Evolutionary conservation across 305 asterid genomes (phyloP).

Genomic region (Caryopteris hybrid): DNA sequence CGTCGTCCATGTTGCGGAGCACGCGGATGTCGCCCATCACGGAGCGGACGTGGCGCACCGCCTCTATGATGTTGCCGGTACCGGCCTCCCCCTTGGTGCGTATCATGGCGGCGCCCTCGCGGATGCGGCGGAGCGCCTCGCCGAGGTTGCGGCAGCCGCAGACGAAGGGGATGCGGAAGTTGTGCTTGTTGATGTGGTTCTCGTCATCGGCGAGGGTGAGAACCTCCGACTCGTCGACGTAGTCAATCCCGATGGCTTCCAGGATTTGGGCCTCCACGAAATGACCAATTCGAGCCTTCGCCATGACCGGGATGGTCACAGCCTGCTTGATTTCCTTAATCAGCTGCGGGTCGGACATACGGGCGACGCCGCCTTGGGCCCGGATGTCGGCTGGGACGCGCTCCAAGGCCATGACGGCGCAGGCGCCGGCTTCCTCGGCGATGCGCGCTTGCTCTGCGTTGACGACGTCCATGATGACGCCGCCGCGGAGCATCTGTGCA

Average conservation of each 20-base stretch:
- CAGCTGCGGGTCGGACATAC: constrained; percentile 93
- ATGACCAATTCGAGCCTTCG: constrained; percentile 92
- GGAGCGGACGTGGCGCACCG: constrained; percentile 90
- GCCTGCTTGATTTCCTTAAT: constrained; percentile 97
- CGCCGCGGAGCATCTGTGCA: constrained; percentile 97
- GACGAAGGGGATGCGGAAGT: constrained; percentile 93
- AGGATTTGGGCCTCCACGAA: constrained; percentile 97
- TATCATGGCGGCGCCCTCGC: constrained; percentile 99
- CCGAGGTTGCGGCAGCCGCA: constrained; percentile 99
- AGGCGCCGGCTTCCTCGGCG: constrained; percentile 97
- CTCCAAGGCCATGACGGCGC: constrained; percentile 99
- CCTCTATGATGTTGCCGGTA: constrained; percentile 86
- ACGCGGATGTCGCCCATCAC: constrained; percentile 93
- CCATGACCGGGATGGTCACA: constrained; percentile 98
- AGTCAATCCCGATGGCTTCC: constrained; percentile 86
- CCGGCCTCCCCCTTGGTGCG: constrained; percentile 99
- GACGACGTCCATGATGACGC: constrained; percentile 94
- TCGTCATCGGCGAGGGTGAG: constrained; percentile 84
- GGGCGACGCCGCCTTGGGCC: constrained; percentile 97
- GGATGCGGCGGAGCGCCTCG: constrained; percentile 86
- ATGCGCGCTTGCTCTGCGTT: constrained; percentile 83
- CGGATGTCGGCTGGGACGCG: constrained; percentile 99
- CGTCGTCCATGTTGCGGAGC: constrained; percentile 94
- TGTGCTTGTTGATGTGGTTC: constrained; percentile 93
- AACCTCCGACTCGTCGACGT: constrained; percentile 92